Base-by-base conservation (phyloP, 306 rosid species). In the Corylus americana region DNA sequence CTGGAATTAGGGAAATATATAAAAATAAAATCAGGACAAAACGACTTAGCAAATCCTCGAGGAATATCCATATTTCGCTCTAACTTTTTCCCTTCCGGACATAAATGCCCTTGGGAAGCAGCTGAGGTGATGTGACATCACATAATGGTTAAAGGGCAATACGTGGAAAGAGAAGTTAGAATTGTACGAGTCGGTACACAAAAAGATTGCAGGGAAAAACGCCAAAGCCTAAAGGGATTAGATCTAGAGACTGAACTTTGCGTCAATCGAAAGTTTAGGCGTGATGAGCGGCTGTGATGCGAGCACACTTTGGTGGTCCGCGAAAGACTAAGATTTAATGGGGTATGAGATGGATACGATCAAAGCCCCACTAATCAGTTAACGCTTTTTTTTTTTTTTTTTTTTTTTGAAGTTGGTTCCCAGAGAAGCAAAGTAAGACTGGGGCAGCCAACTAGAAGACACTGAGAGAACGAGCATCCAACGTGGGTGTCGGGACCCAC, bases 221-320 rank as follows among this genome's bases (percentile, higher is more conserved):
- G 13, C 20, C 12, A 3, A 16, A 22, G 25, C 25, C 25, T 22
- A 22, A 22, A 14, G 48, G 11, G n/a, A 10, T 14, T 37, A 42
- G 71, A 42, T 66, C 47, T 18, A 10, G 49, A 8, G 20, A 16
- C 2, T 67, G 77, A 7, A 71, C 81, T 74, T 76, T 81, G 81
- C 82, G 79, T 83, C 72, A 45, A 62, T 55, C 78, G 29, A 78
- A 68, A 77, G 78, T 39, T 18, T 44, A 70, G 81, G 90, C 94
- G 90, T 80, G 91, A 89, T 82, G 66, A 73, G 78, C 91, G 97
- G 90, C 81, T 70, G 87, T 77, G 88, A 88, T 89, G 78, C 53
- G 84, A 80, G 81, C 74, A 61, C 5, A 68, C 42, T 29, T 57
- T 27, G 77, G 75, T 75, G 86, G 75, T 25, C 83, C 83, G 12